Conservation (phyloP, 768 basidiomycete genomes). For the Lactarius sp. region DNA sequence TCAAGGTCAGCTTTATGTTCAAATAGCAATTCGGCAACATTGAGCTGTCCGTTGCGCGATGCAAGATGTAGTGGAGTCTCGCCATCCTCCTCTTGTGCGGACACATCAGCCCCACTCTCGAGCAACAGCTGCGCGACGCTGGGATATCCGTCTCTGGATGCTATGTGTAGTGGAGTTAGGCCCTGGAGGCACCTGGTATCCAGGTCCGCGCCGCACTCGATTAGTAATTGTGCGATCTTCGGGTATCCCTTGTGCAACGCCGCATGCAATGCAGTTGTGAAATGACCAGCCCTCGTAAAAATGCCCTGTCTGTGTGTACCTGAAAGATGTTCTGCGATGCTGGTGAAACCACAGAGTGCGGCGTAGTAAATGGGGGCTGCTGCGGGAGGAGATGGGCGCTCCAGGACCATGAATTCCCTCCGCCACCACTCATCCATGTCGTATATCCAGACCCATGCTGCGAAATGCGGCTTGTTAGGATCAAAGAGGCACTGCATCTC, state of each 20-base stretch:
- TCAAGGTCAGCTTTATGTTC: background rate
- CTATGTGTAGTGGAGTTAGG: background rate
- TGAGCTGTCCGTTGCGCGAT: conserved; percentile 22
- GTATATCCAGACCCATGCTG: background rate
- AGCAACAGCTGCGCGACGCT: background rate
- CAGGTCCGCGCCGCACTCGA: background rate
- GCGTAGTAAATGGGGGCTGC: background rate
- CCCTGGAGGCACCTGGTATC: background rate
- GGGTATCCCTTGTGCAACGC: background rate
- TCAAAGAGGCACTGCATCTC: conserved; percentile 2
- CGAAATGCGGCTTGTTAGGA: background rate
- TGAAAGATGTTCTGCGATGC: background rate
- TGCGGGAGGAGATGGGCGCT: background rate
- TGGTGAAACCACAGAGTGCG: conserved; percentile 2
- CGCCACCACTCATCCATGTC: conserved; percentile 4
- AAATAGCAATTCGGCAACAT: background rate
- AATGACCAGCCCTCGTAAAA: background rate
- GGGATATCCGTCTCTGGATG: background rate
- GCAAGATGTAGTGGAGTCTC: conserved; percentile 30
- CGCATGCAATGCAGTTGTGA: background rate
- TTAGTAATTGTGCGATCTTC: background rate
- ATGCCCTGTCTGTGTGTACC: background rate
- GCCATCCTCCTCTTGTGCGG: conserved; percentile 21
- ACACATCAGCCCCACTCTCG: background rate
- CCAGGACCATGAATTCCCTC: background rate